Evolutionary conservation across 108 stramenopile species (phyloP).

Genomic region (Schizochytrium sp.): DNA sequence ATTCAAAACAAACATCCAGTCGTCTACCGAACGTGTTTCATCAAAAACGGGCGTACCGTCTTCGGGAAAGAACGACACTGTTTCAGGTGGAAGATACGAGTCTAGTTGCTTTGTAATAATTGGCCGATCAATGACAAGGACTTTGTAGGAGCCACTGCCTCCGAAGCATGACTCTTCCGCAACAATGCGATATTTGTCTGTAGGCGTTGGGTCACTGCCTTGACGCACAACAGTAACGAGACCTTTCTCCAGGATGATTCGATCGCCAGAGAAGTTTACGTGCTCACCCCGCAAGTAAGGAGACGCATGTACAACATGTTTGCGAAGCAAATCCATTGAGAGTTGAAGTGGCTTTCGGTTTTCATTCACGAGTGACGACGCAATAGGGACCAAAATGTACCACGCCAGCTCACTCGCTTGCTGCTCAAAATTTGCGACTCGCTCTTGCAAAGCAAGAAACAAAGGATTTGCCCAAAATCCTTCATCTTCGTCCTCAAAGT

Average conservation of each 20-base stretch:
- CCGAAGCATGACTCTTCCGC: not conserved
- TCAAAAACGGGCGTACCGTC: constrained; percentile 42
- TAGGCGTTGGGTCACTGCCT: not conserved
- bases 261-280: constrained; percentile 38
- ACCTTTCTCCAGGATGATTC: not conserved
- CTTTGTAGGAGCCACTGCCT: constrained; percentile 39
- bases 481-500: not conserved
- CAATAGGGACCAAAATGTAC: constrained; percentile 16
- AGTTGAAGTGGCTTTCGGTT: not conserved
- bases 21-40: constrained; percentile 12
- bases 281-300: constrained; percentile 9
- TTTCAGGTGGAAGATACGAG: constrained; percentile 8
- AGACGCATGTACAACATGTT: constrained; percentile 4
- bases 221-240: not conserved
- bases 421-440: constrained; percentile 5
- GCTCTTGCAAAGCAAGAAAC: not conserved
- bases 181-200: not conserved
- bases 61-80: not conserved
- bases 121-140: not conserved
- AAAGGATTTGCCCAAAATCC: constrained; percentile 10
- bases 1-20: constrained; percentile 39
- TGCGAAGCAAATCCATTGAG: not conserved
- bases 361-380: not conserved
- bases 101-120: not conserved
- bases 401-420: constrained; percentile 43